Evolutionary conservation across 2,329 filamentous ascomycete species (phyloP).

Genomic region (Fusarium staphyleae): DNA sequence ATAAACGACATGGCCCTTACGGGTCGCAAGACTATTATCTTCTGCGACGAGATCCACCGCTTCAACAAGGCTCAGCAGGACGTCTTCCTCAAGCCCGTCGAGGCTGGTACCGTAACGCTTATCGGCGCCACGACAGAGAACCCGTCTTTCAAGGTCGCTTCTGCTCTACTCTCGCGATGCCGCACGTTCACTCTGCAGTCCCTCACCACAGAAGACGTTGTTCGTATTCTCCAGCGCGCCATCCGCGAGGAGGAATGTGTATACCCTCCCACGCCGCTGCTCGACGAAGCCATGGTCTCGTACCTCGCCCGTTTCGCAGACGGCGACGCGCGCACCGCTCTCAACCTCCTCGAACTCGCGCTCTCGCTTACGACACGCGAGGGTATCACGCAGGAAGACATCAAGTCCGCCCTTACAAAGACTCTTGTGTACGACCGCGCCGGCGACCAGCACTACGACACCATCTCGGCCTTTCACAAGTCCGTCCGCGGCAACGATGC

Average conservation of each 20-base stretch:
- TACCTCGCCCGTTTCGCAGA: conserved; percentile 90
- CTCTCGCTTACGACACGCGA: conserved; percentile 70
- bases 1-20: conserved; percentile 80
- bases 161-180: conserved; percentile 85
- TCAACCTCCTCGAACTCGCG: conserved; percentile 91
- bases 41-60: conserved; percentile 95
- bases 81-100: conserved; percentile 90
- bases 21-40: conserved; percentile 91
- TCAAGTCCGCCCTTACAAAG: conserved; percentile 86
- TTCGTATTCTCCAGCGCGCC: conserved; percentile 78
- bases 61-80: conserved; percentile 95
- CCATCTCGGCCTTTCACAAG: conserved; percentile 97
- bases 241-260: conserved; percentile 64
- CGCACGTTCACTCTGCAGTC: conserved; percentile 87
- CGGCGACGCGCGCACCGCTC: conserved; percentile 89
- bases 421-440: conserved; percentile 94
- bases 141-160: conserved; percentile 90
- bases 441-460: conserved; percentile 97
- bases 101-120: conserved; percentile 86
- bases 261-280: conserved; percentile 59
- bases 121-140: conserved; percentile 98
- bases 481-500: conserved; percentile 86
- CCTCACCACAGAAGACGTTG: conserved; percentile 74
- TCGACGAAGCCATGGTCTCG: conserved; percentile 77
- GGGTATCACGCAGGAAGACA: conserved; percentile 73